Conservation (phyloP, 2,329 filamentous ascomycete genomes). For the Pyricularia grisea region DNA sequence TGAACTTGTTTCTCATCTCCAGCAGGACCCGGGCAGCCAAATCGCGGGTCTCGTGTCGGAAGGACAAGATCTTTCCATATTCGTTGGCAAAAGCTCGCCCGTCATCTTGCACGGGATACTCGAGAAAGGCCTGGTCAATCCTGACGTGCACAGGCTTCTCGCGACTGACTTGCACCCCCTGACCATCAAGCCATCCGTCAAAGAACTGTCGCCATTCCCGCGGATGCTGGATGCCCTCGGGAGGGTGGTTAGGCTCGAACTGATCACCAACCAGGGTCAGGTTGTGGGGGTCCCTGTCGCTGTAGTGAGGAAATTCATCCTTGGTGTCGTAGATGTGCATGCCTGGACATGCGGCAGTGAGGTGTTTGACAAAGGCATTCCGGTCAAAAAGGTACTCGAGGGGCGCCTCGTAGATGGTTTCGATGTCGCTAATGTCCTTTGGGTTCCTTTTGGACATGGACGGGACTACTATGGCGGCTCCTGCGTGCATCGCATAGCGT, state of each 20-base stretch:
- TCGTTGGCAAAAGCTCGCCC: conserved; percentile 21
- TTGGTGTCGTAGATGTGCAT: conserved; percentile 17
- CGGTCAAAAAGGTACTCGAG: conserved; percentile 21
- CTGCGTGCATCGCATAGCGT: conserved; percentile 27
- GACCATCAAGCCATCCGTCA: conserved; percentile 17
- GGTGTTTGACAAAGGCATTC: conserved; percentile 14
- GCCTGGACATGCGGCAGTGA: conserved; percentile 17
- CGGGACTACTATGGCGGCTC: conserved; percentile 24
- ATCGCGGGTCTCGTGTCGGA: conserved; percentile 19
- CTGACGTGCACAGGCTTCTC: conserved; percentile 17
- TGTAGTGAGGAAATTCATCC: conserved; percentile 19
- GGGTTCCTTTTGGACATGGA: conserved; percentile 24
- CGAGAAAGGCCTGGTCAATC: conserved; percentile 23
- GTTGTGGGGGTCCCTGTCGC: conserved; percentile 7
- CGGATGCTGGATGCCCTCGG: conserved; percentile 13
- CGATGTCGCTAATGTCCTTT: conserved; percentile 20
- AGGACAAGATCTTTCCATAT: conserved; percentile 23
- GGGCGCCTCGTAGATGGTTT: conserved; percentile 17
- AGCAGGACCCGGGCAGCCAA: conserved; percentile 18
- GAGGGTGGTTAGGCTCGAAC: conserved; percentile 20
- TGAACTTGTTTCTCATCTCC: conserved; percentile 12
- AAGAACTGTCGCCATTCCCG: conserved; percentile 18
- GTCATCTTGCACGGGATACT: conserved; percentile 25
- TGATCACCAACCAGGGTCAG: conserved; percentile 18
- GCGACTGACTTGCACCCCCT: conserved; percentile 9